Conservation (phyloP, 148 eudicot genomes). For the Suaeda aralocaspica region DNA sequence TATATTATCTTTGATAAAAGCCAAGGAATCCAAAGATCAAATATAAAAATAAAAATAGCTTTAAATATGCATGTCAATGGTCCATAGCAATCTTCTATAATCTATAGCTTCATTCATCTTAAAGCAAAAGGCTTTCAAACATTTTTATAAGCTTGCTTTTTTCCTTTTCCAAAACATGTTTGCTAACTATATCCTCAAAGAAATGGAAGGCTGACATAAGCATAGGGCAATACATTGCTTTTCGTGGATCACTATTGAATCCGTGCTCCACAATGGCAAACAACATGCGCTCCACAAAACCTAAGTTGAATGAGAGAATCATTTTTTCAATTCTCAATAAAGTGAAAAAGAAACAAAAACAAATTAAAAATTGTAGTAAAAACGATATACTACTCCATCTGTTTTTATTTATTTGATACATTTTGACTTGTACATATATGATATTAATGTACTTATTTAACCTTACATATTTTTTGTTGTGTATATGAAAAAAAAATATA, state of each 20-base stretch:
- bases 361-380: neutral
- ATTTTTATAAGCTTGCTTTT: neutral
- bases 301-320: neutral
- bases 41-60: no score
- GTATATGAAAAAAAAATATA: no score
- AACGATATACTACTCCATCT: no score
- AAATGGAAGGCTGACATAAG: neutral
- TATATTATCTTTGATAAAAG: no score
- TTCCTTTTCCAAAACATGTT: neutral
- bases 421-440: no score
- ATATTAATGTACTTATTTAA: no score
- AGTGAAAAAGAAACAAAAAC: neutral
- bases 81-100: no score
- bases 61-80: no score
- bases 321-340: constrained; percentile 8
- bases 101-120: no score
- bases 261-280: constrained; percentile 7
- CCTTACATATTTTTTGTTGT: no score
- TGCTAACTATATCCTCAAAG: neutral
- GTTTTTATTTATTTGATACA: no score
- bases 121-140: neutral
- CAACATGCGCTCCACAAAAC: constrained; percentile 11
- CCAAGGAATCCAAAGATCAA: no score
- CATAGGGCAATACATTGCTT: neutral
- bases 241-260: neutral